Base-by-base conservation (phyloP, 129 eudicot genomes). In the Rutidosis leptorrhynchoides region DNA sequence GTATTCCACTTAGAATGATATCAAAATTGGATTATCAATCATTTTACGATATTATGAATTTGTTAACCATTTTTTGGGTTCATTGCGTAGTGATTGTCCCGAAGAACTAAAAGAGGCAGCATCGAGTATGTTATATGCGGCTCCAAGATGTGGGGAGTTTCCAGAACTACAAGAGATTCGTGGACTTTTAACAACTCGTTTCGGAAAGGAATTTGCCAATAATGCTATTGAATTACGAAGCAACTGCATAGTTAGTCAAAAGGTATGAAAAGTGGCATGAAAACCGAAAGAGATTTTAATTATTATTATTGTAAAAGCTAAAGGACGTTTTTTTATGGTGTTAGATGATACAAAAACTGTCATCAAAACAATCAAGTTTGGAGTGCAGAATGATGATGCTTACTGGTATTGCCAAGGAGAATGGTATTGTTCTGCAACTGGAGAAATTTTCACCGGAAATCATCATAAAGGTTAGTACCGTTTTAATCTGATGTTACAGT, bases 111-210 rank as follows among this genome's bases (percentile, higher is more conserved):
- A 81, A 62, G 96, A 93, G 80, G 98, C 91, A 0, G 74, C 68
- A 20, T 80, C 96, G 0, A 80, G 83, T 61, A 61, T 88, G 69
- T 65, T 93, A 27, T 88, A 72, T 52, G 96, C 87, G 1, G 75
- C 96, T 68, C 80, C 95, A 52, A 88, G 98, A 71, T 85, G 89
- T 57, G 96, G 98, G 9, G 96, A 88, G 60, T 84, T 88, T 33
- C 96, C 98, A 5, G 98, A 92, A 74, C 96, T 92, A 64, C 89
- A 80, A 78, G 84, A 85, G 80, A 73, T 88, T 49, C 87, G 98
- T 17, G 48, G 78, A 21, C 62, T 85, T 58, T 73, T 93, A 60
- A 72, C 84, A 12, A 58, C 82, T 22, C 70, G 75, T 19, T 88
- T 77, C 28, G 98, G 98, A 57, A 93, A 72, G 69, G 91, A 88